phyloP scores from a whole-genome alignment of 805 yeast genomes.

The Ogataea parapolymorpha region DNA sequence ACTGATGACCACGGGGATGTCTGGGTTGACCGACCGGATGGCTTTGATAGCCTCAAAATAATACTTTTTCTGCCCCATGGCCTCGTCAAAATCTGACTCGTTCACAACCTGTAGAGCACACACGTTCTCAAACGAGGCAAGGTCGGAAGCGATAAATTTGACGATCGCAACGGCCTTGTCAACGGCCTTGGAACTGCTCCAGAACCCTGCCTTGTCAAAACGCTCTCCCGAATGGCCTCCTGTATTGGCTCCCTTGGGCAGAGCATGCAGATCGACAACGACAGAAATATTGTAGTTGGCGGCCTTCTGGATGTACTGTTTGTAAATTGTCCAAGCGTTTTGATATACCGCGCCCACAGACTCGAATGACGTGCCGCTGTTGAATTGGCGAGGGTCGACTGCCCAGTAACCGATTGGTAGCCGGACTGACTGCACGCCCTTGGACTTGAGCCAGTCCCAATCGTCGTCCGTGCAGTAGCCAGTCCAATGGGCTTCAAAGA shows the following conservation, averaged over 20 bases:
- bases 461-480: conserved; percentile 62
- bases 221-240: conserved; percentile 79
- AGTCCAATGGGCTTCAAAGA: conserved; percentile 64
- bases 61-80: conserved; percentile 51
- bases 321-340: conserved; percentile 70
- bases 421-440: conserved; percentile 76
- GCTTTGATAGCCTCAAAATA: conserved; percentile 61
- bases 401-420: conserved; percentile 93
- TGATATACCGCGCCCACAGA: conserved; percentile 52
- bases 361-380: conserved; percentile 61
- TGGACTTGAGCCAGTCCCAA: conserved; percentile 69
- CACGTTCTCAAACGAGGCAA: conserved; percentile 58
- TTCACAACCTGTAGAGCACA: conserved; percentile 83
- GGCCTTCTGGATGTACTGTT: conserved; percentile 58
- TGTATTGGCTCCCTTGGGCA: conserved; percentile 91
- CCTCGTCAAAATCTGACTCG: conserved; percentile 68
- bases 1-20: conserved; percentile 73
- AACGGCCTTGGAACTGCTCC: conserved; percentile 46
- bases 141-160: conserved; percentile 59
- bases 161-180: conserved; percentile 47
- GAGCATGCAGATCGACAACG: conserved; percentile 79
- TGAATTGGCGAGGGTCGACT: conserved; percentile 59
- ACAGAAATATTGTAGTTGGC: conserved; percentile 61
- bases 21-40: conserved; percentile 52
- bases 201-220: conserved; percentile 59